A percentile compares a stretch with the other conserved stretches of the same genome.
Evolutionary conservation across 345 rosid species (phyloP).

Genomic region (Heritiera littoralis): DNA sequence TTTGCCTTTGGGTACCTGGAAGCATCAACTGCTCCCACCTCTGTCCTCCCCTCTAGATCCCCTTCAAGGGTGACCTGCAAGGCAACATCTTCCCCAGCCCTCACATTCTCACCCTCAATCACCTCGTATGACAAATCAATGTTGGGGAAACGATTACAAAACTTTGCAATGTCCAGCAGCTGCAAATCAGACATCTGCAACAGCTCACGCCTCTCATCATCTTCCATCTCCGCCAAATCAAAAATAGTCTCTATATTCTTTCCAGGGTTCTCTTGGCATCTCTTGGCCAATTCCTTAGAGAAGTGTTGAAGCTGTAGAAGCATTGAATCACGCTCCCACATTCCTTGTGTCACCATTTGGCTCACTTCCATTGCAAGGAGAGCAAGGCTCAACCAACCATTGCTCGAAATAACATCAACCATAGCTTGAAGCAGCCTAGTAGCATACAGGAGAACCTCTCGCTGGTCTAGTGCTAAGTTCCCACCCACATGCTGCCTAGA

Average conservation of each 20-base stretch:
- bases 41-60: constrained; percentile 78
- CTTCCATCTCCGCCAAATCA: constrained; percentile 90
- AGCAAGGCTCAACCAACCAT: constrained; percentile 88
- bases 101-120: constrained; percentile 49
- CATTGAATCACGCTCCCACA: constrained; percentile 95
- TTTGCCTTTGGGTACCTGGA: constrained; percentile 73
- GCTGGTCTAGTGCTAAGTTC: constrained; percentile 73
- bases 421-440: constrained; percentile 81
- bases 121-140: constrained; percentile 72
- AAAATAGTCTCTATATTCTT: constrained; percentile 74
- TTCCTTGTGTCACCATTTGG: constrained; percentile 94
- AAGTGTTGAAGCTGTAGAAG: constrained; percentile 90
- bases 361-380: constrained; percentile 86
- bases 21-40: constrained; percentile 72
- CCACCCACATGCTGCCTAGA: constrained; percentile 73
- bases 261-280: constrained; percentile 79
- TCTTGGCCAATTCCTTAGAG: constrained; percentile 75
- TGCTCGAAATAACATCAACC: constrained; percentile 90
- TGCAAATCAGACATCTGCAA: constrained; percentile 64
- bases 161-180: constrained; percentile 76
- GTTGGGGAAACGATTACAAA: constrained; percentile 89
- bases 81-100: constrained; percentile 57
- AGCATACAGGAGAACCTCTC: constrained; percentile 72
- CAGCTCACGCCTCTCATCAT: constrained; percentile 76
- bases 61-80: constrained; percentile 71